Evolutionary conservation across 192 early-diverging fungal genomes (phyloP), one percentile per base, ranked within the genome.

Genomic region (Dispira simplex): DNA sequence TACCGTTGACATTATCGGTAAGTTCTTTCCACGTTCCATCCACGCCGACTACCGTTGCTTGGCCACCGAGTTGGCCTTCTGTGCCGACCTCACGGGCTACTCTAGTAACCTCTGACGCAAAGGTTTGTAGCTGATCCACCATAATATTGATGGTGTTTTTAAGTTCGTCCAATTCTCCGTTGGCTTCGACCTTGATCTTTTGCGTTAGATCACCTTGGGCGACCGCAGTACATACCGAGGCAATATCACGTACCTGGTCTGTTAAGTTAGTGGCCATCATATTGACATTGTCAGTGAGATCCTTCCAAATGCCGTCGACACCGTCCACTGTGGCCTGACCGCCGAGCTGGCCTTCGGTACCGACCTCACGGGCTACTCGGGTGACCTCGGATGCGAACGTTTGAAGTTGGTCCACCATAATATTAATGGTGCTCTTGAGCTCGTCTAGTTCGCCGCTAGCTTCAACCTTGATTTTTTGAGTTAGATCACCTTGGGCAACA

Each of bases 281-380:
- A n/a, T 74, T 75, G 12, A 82, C 81, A 62, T 76, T 81, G 48
- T 76, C 76, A 0, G 74, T 82, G 44, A 85, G 65, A 62, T 78
- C 73, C 62, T 72, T 77, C 83, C 83, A 85, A 4, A 73, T 78
- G 23, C 83, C 83, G 11, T 71, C 63, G 56, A 81, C 74, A 57
- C 72, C 72, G 2, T 39, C 21, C 0, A 69, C 69, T n/a, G 60
- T 20, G 20, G 77, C 77, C 68, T 89, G 85, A 0, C 83, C 83
- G 60, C 87, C 89, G 3, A 91, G 74, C 39, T 81, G 79, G 10
- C 89, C 87, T 67, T 88, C 83, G 32, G 82, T 78, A 8, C 82
- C 86, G 6, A 83, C 82, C 57, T 88, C 83, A 3, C 77, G 79
- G 20, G 85, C 82, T 8, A 89, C 85, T 55, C 82, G 75, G 32